Evolutionary conservation across 176 grass and related monocot genomes (phyloP), one percentile per base, ranked within the genome.

Genomic region (Zizania latifolia): DNA sequence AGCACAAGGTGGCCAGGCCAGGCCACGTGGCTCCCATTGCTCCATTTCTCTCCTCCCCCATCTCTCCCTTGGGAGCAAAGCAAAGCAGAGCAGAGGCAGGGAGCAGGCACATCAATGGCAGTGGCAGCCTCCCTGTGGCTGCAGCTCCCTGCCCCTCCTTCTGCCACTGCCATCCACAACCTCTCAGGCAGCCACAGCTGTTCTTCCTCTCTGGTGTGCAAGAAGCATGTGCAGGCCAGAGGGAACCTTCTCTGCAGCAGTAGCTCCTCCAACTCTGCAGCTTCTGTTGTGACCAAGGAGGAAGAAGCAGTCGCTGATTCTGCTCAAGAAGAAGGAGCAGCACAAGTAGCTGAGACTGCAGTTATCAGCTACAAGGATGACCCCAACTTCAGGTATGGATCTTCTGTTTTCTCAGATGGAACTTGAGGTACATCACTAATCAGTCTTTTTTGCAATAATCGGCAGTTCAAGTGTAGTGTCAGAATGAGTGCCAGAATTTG

Each of bases 371-470:
- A 48, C 44, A 48, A 36, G 66, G 85, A 82, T 51, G 72, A 86
- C 46, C 78, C 72, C 12, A 87, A 77, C 38, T 87, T 87, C 85
- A 82, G 72, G 85, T 82, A 34, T 10, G 34, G 2, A 36, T 3
- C 34, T 36, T 43, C 15, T 43, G 39, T 41, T 15, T 15, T 43
- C 13, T 43, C 12, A 43, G 13, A 43, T 41, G 39, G 40, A 43
- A 8, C 40, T 43, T 43, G 12, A 43, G 12, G 11, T 43, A 13
- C 6, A 48, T 48, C 44, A 17, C 4, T 48, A 7, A 7, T 48
- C 19, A 1, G 4, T 48, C 16, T 2, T 19, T 5, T 48, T 19
- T 11, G 44, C 16, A 48, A 17, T 16, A 48, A 48, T 46, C 43
- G 17, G 43, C 15, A 16, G 15, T 17, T 46, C 43, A 2, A 46